Evolutionary conservation across 768 basidiomycete species (phyloP), one percentile per base, ranked within the genome.

Genomic region (Leucocoprinus birnbaumii): DNA sequence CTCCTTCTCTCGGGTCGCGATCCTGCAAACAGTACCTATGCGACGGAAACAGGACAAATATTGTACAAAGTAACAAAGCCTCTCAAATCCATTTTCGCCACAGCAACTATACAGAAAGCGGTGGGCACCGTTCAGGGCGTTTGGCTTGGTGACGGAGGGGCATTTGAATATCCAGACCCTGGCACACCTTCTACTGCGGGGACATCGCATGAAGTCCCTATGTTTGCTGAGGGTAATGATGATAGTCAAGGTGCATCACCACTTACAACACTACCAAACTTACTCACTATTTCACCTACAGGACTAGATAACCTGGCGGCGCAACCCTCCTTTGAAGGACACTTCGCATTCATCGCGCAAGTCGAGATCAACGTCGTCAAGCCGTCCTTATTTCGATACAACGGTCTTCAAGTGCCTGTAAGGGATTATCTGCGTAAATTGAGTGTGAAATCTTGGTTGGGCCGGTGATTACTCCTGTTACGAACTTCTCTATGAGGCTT

Each of bases 31-130:
- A 51, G 61, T 14, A 55, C 58, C 21, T 67, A 62, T 45, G 51
- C 57, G 37, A 62, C 56, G 11, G 57, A 63, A 19, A 46, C 61
- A 1, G 64, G 63, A 7, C 55, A 63, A 25, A 53, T 60, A 7
- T 22, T 67, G 7, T 65, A 65, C 59, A 64, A 61, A 43, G 61
- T 59, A 25, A 52, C 57, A 14, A 59, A 62, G 3, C 59, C 57
- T 0, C 48, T 35, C 34, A 52, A 40, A n/a, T 22, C 59, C 22
- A 35, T 47, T 4, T 13, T 31, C 21, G 38, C 51, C 19, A 48
- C 37, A 34, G 51, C 59, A 13, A 62, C 55, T 21, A 61, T 65
- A 25, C 48, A 52, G 40, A 57, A 60, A 19, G 48, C 58, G 19
- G 26, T 59, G n/a, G 53, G 50, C 4, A 40, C 52, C 3, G 35